phyloP scores from a whole-genome alignment of 495 filamentous ascomycete genomes.

The Oidiodendron maius region DNA sequence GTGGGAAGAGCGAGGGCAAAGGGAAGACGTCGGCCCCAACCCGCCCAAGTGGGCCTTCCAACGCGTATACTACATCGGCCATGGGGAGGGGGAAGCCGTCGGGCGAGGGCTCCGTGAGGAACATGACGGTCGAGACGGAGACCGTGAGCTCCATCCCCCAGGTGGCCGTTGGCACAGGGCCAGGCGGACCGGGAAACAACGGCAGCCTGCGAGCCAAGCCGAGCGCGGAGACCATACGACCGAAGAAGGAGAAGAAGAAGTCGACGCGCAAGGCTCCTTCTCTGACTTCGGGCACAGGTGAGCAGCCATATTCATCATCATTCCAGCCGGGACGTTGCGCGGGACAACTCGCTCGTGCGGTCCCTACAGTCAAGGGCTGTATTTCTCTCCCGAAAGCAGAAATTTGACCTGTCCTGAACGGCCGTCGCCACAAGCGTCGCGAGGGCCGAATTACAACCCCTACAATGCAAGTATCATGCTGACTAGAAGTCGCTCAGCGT shows the following conservation, averaged over 20 bases:
- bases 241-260: conserved; percentile 85
- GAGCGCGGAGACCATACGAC: conserved; percentile 89
- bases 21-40: conserved; percentile 27
- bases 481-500: conserved; percentile 54
- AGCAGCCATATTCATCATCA: conserved; percentile 34
- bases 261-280: conserved; percentile 65
- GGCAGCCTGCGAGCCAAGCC: conserved; percentile 80
- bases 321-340: conserved; percentile 23
- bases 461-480: conserved; percentile 41
- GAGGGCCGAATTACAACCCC: conserved; percentile 13
- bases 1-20: conserved; percentile 36
- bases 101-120: conserved; percentile 70
- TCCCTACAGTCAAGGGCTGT: conserved; percentile 37
- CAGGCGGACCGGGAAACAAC: conserved; percentile 55
- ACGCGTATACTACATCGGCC: conserved; percentile 36
- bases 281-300: conserved; percentile 67
- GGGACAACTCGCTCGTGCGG: conserved; percentile 23
- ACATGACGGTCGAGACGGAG: conserved; percentile 98
- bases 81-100: conserved; percentile 46
- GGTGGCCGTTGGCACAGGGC: conserved; percentile 66
- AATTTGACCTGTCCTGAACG: conserved; percentile 13
- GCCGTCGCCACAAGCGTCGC: conserved; percentile 7
- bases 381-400: conserved; percentile 8
- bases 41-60: conserved; percentile 34
- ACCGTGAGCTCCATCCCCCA: conserved; percentile 89